Evolutionary conservation across 1,284 basidiomycete genomes (phyloP), one percentile per base, ranked within the genome.

Genomic region (Sanghuangporus weigelae): DNA sequence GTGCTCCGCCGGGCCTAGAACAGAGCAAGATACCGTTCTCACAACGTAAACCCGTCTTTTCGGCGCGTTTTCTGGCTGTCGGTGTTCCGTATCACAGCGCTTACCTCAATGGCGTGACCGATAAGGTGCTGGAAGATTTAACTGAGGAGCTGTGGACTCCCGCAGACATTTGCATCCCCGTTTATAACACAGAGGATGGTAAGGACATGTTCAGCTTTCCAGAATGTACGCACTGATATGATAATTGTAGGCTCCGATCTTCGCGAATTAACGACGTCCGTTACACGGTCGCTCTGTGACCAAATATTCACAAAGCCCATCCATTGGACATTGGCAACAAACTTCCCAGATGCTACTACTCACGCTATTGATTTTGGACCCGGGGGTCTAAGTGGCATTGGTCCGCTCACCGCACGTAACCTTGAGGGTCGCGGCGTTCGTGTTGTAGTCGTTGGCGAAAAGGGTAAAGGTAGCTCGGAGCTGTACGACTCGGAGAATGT

Each of bases 311-410:
- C 89, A 4, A 84, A 84, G 58, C 93, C 92, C 21, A 96, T 99
- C 70, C 89, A 96, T 78, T 99, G 97, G 97, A 79, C 83, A 57
- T 87, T 89, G 73, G 95, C 95, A 3, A 95, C 92, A 40, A 81
- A 88, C 70, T 97, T 96, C 84, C 92, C 94, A 1, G 81, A 89
- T 63, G 84, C 88, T 8, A 94, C 95, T 0, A 98, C 96, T 3
- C 96, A 99, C 75, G 90, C 93, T 6, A 79, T 99, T 69, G 97
- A 98, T 77, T 98, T 99, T 73, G 97, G 96, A 64, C 94, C 96
- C 0, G 96, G 96, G 67, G 96, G 96, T 38, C 74, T 93, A 64
- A 94, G 91, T 69, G 96, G 96, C 55, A 96, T 98, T 70, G 96
- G 96, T 56, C 89, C 91, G 61, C 82, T 98, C 58, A 96, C 95